Evolutionary conservation across 1,284 basidiomycete genomes (phyloP).

Genomic region (Mycosarcoma maydis): DNA sequence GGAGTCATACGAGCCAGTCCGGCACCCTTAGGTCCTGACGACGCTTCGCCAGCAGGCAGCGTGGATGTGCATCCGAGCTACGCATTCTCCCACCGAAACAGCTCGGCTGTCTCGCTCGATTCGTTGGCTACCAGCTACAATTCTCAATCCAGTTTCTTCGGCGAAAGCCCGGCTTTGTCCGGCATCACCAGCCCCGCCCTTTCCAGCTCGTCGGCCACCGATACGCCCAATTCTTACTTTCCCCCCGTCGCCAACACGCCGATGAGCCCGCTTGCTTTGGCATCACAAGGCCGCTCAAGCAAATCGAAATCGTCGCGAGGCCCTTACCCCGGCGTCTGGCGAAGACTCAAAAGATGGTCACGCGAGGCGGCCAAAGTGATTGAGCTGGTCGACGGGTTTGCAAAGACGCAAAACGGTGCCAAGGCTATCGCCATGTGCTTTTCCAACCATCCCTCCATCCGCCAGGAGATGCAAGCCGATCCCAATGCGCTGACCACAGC

Average conservation of each 20-base stretch:
- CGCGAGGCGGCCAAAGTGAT: constrained; percentile 64
- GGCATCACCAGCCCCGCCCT: constrained; percentile 32
- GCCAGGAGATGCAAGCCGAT: constrained; percentile 27
- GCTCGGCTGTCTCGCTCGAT: constrained; percentile 62
- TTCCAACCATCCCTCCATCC: constrained; percentile 32
- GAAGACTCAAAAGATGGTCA: constrained; percentile 64
- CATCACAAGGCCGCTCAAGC: constrained; percentile 17
- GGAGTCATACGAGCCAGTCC: constrained; percentile 47
- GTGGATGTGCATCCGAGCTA: constrained; percentile 17
- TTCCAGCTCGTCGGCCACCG: constrained; percentile 27
- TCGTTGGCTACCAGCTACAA: constrained; percentile 64
- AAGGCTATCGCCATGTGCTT: constrained; percentile 52
- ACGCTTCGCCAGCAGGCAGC: constrained; percentile 25
- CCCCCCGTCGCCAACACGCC: constrained; percentile 21
- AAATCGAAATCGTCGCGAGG: constrained; percentile 24
- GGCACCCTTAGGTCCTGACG: constrained; percentile 36
- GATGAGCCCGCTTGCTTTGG: constrained; percentile 50
- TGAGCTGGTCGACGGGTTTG: constrained; percentile 57
- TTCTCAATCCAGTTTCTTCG: constrained; percentile 53
- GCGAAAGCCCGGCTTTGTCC: constrained; percentile 27
- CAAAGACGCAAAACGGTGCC: constrained; percentile 48
- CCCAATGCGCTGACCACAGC: constrained; percentile 21
- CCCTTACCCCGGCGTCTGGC: constrained; percentile 65
- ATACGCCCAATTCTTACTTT: constrained; percentile 43
- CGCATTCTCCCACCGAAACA: constrained; percentile 47